Evolutionary conservation across 2,329 filamentous ascomycete genomes (phyloP).

Genomic region (Bipolaris victoriae): DNA sequence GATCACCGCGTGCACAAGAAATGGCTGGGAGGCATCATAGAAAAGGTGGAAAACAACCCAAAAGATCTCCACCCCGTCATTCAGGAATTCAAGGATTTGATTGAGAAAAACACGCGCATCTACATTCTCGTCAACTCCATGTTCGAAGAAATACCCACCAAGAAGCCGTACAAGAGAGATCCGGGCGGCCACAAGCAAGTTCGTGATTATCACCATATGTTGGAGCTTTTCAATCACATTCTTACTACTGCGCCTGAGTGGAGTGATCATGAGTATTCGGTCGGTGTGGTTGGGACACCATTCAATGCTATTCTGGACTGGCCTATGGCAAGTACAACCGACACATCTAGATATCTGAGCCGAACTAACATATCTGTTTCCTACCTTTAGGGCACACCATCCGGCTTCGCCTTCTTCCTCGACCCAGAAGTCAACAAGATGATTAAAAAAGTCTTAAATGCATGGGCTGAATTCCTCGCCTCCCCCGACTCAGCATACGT

Average conservation of each 20-base stretch:
- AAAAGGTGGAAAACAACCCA: slow-evolving; percentile 60
- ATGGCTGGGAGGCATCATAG: slow-evolving; percentile 65
- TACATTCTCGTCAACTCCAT: slow-evolving; percentile 71
- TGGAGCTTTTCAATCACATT: slow-evolving; percentile 67
- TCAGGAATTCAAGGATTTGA: slow-evolving; percentile 68
- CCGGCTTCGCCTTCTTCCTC: slow-evolving; percentile 60
- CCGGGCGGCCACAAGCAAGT: slow-evolving; percentile 68
- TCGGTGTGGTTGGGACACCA: slow-evolving; percentile 60
- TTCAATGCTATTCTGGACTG: slow-evolving; percentile 65
- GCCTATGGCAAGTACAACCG: slow-evolving; percentile 57
- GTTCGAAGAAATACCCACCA: slow-evolving; percentile 70
- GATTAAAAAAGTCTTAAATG: slow-evolving; percentile 59
- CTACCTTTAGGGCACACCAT: slow-evolving; percentile 32
- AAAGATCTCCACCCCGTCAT: slow-evolving; percentile 65
- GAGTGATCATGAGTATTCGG: slow-evolving; percentile 47
- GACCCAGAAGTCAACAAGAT: slow-evolving; percentile 49
- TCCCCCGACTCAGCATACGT: slow-evolving; percentile 48
- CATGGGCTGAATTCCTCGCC: slow-evolving; percentile 52
- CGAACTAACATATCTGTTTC: not conserved
- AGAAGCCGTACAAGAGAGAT: slow-evolving; percentile 65
- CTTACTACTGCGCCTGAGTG: slow-evolving; percentile 51
- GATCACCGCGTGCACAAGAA: slow-evolving; percentile 67
- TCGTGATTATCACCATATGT: slow-evolving; percentile 70
- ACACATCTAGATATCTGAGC: slow-evolving; percentile 17
- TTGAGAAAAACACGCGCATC: slow-evolving; percentile 67